These are phyloP conservation scores for Cyathus striatus DNA, from an alignment of 768 basidiomycete species.

Conservation along the genomic window DNA sequence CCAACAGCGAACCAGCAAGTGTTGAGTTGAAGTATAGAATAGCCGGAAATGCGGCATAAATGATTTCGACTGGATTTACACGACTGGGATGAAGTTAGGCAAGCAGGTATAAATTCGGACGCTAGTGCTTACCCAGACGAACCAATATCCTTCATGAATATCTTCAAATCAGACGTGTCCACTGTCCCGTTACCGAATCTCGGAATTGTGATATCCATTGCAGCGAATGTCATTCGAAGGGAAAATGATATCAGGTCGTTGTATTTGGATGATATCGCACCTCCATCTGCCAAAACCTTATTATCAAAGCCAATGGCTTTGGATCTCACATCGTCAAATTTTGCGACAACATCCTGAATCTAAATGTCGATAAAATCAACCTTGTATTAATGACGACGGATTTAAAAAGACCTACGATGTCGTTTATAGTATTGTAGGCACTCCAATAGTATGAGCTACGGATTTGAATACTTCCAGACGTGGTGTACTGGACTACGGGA, in stretches of 20 bases:
- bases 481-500: too few species aligned
- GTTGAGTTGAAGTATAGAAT: slow-evolving; percentile 37
- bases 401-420: too few species aligned
- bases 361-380: too few species aligned
- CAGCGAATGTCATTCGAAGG: slow-evolving; percentile 37
- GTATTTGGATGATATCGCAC: slow-evolving; percentile 30
- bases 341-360: too few species aligned
- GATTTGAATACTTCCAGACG: too few species aligned
- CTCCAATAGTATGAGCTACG: too few species aligned
- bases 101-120: not conserved
- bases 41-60: slow-evolving; percentile 38
- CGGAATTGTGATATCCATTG: slow-evolving; percentile 40
- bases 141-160: slow-evolving; percentile 46
- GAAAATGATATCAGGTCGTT: slow-evolving; percentile 36
- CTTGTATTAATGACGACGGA: too few species aligned
- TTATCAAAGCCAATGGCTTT: slow-evolving; percentile 34
- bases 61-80: slow-evolving; percentile 40
- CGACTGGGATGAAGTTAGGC: too few species aligned
- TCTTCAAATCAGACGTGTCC: slow-evolving; percentile 36
- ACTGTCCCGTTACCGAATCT: too few species aligned
- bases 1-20: slow-evolving; percentile 35
- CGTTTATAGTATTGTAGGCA: too few species aligned
- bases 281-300: slow-evolving; percentile 29
- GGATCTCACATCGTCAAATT: slow-evolving; percentile 29
- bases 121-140: slow-evolving; percentile 26